Conservation (phyloP, 495 filamentous ascomycete species). For the Oidiodendron maius region DNA sequence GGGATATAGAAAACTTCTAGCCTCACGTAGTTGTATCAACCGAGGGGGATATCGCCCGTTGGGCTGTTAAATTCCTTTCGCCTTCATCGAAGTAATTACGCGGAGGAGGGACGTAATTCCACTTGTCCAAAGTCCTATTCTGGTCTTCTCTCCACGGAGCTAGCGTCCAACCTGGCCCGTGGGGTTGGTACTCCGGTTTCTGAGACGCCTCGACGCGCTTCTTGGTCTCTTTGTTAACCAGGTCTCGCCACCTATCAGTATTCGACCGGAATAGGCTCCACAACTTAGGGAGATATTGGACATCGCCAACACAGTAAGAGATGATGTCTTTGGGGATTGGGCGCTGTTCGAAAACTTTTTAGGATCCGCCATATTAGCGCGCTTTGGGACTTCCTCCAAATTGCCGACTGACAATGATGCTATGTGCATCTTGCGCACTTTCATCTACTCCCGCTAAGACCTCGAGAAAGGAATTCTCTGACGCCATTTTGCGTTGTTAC, state of each 20-base stretch:
- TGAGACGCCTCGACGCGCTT: constrained; percentile 21
- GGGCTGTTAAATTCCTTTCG: too few species aligned
- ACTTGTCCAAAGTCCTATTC: neutral
- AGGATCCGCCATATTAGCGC: constrained; percentile 36
- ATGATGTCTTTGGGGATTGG: constrained; percentile 36
- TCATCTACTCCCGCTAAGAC: too few species aligned
- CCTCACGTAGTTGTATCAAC: too few species aligned
- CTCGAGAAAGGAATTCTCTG: too few species aligned
- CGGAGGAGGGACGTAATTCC: constrained; percentile 3
- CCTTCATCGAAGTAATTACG: neutral
- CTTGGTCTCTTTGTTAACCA: constrained; percentile 19
- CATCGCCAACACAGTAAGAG: constrained; percentile 42
- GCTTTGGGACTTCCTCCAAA: too few species aligned
- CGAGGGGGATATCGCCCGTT: too few species aligned
- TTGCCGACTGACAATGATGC: too few species aligned
- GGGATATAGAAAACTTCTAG: too few species aligned
- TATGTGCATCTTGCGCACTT: too few species aligned
- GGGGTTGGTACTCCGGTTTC: constrained; percentile 2
- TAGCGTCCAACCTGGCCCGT: neutral
- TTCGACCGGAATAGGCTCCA: constrained; percentile 28
- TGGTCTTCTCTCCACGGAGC: constrained; percentile 1
- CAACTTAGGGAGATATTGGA: constrained; percentile 29
- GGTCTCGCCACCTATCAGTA: constrained; percentile 16
- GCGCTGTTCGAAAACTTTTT: constrained; percentile 41
- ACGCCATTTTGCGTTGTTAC: too few species aligned